phyloP scores from a whole-genome alignment of 23 red algal genomes.

The Gracilaria vermiculophylla region DNA sequence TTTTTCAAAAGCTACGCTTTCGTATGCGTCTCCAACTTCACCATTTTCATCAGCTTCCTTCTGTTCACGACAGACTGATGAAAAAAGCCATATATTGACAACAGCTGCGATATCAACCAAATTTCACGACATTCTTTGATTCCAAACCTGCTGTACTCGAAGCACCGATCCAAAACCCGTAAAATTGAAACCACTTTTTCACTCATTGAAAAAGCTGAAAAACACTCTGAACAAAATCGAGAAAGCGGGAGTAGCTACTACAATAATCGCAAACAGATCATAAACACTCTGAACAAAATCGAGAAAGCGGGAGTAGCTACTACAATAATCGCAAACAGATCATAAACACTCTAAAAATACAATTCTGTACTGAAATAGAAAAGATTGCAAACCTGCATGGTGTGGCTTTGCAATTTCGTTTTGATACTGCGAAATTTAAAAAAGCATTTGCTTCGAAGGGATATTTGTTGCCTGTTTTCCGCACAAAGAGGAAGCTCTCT shows the following conservation, averaged over 20 bases:
- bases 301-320: slow-evolving; percentile 35
- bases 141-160: too few species aligned
- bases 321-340: slow-evolving; percentile 64
- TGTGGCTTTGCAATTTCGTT: slow-evolving; percentile 35
- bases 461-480: background rate
- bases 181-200: background rate
- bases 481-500: background rate
- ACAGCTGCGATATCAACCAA: too few species aligned
- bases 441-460: slow-evolving; percentile 48
- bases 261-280: slow-evolving; percentile 44
- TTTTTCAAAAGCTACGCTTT: too few species aligned
- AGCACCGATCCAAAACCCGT: background rate
- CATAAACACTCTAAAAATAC: slow-evolving; percentile 5
- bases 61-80: too few species aligned
- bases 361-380: slow-evolving; percentile 2
- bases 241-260: slow-evolving; percentile 45
- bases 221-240: slow-evolving; percentile 39
- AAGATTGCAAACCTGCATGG: slow-evolving; percentile 30
- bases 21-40: too few species aligned
- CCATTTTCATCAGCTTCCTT: too few species aligned
- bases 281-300: slow-evolving; percentile 34
- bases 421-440: slow-evolving; percentile 42
- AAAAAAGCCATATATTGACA: too few species aligned
- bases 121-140: too few species aligned
- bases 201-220: slow-evolving; percentile 26